Evolutionary conservation across 805 yeast genomes (phyloP).

Genomic region (Yarrowia sp.): DNA sequence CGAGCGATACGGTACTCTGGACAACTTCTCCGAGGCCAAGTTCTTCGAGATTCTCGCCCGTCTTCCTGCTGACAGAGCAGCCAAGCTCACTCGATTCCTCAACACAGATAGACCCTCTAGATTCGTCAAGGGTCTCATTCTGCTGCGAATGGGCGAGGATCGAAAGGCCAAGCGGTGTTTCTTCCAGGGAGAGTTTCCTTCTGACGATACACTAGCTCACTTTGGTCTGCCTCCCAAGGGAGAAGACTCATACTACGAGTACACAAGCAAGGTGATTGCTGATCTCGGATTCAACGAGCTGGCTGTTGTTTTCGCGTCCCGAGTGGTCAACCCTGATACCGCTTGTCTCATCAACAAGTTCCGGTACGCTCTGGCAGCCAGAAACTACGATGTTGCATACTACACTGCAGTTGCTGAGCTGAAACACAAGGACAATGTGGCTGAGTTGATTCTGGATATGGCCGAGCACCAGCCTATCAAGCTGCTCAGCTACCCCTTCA

Average conservation of each 20-base stretch:
- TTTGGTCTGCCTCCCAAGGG: conserved; percentile 4
- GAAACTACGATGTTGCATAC: conserved; percentile 35
- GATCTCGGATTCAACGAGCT: background rate
- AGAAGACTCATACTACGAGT: conserved; percentile 4
- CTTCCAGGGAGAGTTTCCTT: conserved; percentile 11
- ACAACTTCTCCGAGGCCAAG: conserved; percentile 2
- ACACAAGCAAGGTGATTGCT: conserved; percentile 2
- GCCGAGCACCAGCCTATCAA: conserved; percentile 13
- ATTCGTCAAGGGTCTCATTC: conserved; percentile 31
- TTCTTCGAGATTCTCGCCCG: conserved; percentile 4
- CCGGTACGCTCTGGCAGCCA: conserved; percentile 13
- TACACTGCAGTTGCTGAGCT: conserved; percentile 30
- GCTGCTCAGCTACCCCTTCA: conserved; percentile 31
- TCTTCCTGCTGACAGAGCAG: conserved; percentile 14
- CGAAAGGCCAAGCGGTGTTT: conserved; percentile 36
- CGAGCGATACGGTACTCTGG: conserved; percentile 31
- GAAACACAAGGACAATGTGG: conserved; percentile 7
- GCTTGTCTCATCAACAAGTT: conserved; percentile 12
- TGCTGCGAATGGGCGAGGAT: conserved; percentile 22
- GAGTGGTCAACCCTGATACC: background rate
- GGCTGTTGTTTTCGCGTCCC: conserved; percentile 15
- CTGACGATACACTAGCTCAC: conserved; percentile 1
- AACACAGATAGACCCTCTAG: background rate
- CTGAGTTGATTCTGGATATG: conserved; percentile 21
- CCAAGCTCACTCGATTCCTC: conserved; percentile 27